These are phyloP conservation scores for Pascua sp. DNA, from an alignment of 1,284 basidiomycete species.

Conservation along the genomic window DNA sequence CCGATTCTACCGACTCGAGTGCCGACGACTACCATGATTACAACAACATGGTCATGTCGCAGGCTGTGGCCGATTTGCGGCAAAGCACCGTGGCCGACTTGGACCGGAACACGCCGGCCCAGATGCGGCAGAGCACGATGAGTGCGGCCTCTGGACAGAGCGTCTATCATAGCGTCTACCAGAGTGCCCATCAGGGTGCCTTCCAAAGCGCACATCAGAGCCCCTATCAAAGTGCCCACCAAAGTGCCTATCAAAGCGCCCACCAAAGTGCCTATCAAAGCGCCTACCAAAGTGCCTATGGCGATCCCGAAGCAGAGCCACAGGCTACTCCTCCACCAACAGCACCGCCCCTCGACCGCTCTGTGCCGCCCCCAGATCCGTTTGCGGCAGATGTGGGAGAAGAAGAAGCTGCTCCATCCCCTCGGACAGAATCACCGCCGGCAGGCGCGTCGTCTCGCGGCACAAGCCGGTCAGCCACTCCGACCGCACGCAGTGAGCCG, in stretches of 20 bases:
- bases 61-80: slow-evolving; percentile 52
- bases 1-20: slow-evolving; percentile 7
- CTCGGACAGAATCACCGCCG: background rate
- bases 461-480: slow-evolving; percentile 28
- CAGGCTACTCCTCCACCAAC: too few species aligned
- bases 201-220: too few species aligned
- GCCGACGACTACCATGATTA: slow-evolving; percentile 31
- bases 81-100: slow-evolving; percentile 22
- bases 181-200: too few species aligned
- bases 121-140: slow-evolving; percentile 12
- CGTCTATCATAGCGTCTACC: slow-evolving; percentile 11
- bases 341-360: background rate
- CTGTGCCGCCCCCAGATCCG: background rate
- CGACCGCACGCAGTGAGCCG: slow-evolving; percentile 9
- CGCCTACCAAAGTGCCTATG: too few species aligned
- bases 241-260: too few species aligned
- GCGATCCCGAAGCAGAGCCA: too few species aligned
- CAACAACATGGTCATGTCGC: slow-evolving; percentile 50
- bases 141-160: slow-evolving; percentile 11
- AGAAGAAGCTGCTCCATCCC: background rate
- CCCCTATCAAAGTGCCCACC: too few species aligned
- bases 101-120: background rate
- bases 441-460: background rate
- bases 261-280: too few species aligned
- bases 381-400: background rate